A percentile compares a stretch with the other conserved stretches of the same genome.
Conservation (phyloP, 108 stramenopile genomes). For the Skeletonema marinoi region DNA sequence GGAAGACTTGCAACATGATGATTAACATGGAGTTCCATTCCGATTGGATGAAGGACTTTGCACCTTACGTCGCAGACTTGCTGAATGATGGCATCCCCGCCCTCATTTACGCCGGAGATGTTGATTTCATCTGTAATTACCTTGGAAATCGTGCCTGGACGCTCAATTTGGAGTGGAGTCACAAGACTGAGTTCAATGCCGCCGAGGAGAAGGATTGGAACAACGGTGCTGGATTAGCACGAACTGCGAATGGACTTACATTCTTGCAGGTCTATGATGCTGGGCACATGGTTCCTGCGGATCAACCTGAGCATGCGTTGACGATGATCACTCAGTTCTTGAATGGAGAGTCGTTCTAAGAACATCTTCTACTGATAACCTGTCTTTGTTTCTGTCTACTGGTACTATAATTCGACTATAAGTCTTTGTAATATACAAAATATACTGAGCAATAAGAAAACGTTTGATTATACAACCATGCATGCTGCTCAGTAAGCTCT, state of each 20-base stretch:
- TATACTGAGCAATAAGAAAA: no score
- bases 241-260: slow-evolving; percentile 75
- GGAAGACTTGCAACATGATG: slow-evolving; percentile 85
- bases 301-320: slow-evolving; percentile 82
- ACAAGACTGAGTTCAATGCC: slow-evolving; percentile 81
- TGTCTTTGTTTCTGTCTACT: neutral
- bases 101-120: slow-evolving; percentile 96
- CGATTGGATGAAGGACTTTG: slow-evolving; percentile 95
- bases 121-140: slow-evolving; percentile 98
- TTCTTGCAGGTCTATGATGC: slow-evolving; percentile 71
- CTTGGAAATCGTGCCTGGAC: slow-evolving; percentile 80
- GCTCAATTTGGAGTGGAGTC: slow-evolving; percentile 84
- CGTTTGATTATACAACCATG: no score
- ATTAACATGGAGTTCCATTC: slow-evolving; percentile 88
- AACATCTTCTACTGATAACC: no score
- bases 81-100: slow-evolving; percentile 84
- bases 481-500: no score
- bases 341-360: slow-evolving; percentile 19
- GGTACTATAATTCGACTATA: slow-evolving; percentile 26
- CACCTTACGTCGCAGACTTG: slow-evolving; percentile 78
- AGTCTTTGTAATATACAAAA: no score
- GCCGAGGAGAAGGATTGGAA: slow-evolving; percentile 81
- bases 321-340: slow-evolving; percentile 89
- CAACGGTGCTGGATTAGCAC: slow-evolving; percentile 72
- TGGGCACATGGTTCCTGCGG: slow-evolving; percentile 97